Evolutionary conservation across 257 asterid species (phyloP), one percentile per base, ranked within the genome.

Genomic region (Nicotiana attenuata): DNA sequence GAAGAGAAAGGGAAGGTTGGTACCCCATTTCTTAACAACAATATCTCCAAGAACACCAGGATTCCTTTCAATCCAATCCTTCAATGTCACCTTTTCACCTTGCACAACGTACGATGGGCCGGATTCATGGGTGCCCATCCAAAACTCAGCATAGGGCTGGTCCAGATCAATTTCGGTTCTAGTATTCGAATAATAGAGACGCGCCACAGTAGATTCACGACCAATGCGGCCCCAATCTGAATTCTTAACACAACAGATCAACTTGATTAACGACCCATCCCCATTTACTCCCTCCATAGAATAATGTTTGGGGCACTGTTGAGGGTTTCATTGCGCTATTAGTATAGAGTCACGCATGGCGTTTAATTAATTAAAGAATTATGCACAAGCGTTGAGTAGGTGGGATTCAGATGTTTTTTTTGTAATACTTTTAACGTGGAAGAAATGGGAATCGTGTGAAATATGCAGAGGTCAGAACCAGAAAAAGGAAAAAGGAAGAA

Each of bases 61-160:
- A 80, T 92, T 92, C 35, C 85, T 86, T 84, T 87, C 89, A 86
- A 96, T 96, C 97, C 97, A 94, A 13, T 91, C 94, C 91, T 90
- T 90, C 92, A 96, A 84, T 73, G 92, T 91, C 83, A 92, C 29
- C 16, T 80, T 83, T 63, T 69, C 80, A 59, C 19, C 57, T 2
- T 22, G 8, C 38, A 29, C 79, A 50, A 75, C 63, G 52, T 50
- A 92, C 5, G 97, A 92, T 1, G 97, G 95, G 3, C 98, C 98
- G 14, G 97, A 94, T 50, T 87, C 92, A 82, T 96, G 98, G 10
- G 95, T 94, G 59, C 98, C 99, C 94, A 92, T 92, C 97, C 99
- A 93, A 26, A 93, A 90, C 84, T 95, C 98, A 5, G 99, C 98
- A 78, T 90, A 92, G 22, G 94, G 94, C 82, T 79, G 86, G 14